phyloP scores from a whole-genome alignment of 2,329 filamentous ascomycete genomes.

The Stylonectria norvegica region DNA sequence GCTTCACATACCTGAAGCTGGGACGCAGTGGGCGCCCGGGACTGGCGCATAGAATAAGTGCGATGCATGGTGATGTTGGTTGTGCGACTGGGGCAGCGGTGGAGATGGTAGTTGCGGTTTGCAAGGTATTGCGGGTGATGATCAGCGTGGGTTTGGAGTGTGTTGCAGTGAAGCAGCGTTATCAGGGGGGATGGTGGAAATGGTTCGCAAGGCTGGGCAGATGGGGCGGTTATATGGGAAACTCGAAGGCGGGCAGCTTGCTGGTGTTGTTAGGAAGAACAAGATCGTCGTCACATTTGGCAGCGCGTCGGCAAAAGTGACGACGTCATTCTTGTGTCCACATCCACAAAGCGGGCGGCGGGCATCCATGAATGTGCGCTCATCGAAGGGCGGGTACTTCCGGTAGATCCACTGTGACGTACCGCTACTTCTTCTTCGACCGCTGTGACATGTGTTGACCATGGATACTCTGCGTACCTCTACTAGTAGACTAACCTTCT shows the following conservation, averaged over 20 bases:
- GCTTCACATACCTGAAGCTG: conserved; percentile 60
- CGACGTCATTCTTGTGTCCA: conserved; percentile 28
- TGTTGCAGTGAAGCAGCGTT: too few relatives aligned
- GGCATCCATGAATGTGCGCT: too few relatives aligned
- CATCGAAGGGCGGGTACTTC: conserved; percentile 8
- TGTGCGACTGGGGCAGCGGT: too few relatives aligned
- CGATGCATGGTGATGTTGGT: conserved; percentile 77
- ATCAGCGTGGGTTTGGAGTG: conserved; percentile 16
- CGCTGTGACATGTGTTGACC: too few relatives aligned
- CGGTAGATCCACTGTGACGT: conserved; percentile 1
- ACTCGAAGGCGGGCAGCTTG: conserved; percentile 18
- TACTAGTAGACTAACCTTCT: too few relatives aligned
- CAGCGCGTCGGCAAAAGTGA: conserved; percentile 20
- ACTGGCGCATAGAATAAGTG: conserved; percentile 98
- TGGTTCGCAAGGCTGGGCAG: conserved; percentile 19
- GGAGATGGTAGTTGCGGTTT: conserved; percentile 11
- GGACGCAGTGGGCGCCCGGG: conserved; percentile 91
- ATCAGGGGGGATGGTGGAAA: conserved; percentile 12
- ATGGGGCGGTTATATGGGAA: conserved; percentile 28
- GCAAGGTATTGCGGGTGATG: too few relatives aligned
- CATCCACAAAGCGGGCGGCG: conserved; percentile 17
- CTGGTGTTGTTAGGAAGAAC: conserved; percentile 30
- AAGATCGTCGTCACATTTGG: conserved; percentile 29
- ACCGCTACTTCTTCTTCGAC: conserved; percentile 3
- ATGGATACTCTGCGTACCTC: too few relatives aligned